Evolutionary conservation across 345 rosid species (phyloP), one percentile per base, ranked within the genome.

Genomic region (Theobroma cacao): DNA sequence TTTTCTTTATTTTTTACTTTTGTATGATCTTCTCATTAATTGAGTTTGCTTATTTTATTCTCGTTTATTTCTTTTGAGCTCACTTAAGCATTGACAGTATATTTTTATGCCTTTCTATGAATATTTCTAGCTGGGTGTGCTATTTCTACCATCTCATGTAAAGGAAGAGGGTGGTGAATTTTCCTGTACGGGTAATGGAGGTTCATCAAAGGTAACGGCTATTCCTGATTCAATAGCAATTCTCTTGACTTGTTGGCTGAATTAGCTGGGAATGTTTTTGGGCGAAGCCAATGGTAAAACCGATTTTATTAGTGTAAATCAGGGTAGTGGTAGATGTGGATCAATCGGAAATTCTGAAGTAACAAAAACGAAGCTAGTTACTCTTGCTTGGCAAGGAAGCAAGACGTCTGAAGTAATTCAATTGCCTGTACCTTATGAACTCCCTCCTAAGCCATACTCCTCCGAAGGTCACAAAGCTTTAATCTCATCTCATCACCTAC

Each of bases 351-450:
- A 71, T 66, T 67, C 87, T 28, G 78, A 82, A 36, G 85, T 3
- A 68, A 52, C 34, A 67, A 82, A 26, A 83, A 85, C 88, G 40
- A 79, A 83, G 61, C 86, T 94, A 74, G 97, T 89, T 84, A 92
- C 98, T 38, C 85, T 94, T 80, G 59, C 72, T 13, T 93, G 92
- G 92, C 85, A 73, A 86, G 90, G 90, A 79, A 81, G 82, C 81
- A 48, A 24, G 67, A 81, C 87, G 6, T 63, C 87, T 0, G 87
- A 89, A 84, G 85, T 88, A 40, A 85, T 92, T 77, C 78, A 84
- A 17, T 75, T 96, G 79, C 97, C 97, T 2, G 82, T 94, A 74
- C 98, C 98, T 58, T 96, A 91, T 14, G 85, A 95, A 76, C 90
- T 92, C 45, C 98, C 98, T 79, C 98, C 95, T 28, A 77, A 80